Percentiles rank a stretch among this genome's conserved stretches.
Evolutionary conservation across 2,329 filamentous ascomycete species (phyloP).

Genomic region (Kalmusia sp.): DNA sequence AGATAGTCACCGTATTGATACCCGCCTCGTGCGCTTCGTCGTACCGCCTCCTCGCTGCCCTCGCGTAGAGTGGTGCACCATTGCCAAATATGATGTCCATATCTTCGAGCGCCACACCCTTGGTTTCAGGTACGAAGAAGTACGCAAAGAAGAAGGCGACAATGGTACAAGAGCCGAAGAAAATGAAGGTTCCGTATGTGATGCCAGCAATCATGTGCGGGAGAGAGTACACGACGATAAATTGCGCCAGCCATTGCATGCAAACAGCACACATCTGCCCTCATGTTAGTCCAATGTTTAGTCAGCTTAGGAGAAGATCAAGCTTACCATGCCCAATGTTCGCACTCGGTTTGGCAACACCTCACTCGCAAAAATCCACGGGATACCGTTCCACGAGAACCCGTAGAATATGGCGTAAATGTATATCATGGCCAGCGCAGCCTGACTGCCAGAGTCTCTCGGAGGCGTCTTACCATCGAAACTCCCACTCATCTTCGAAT

Average conservation of each 20-base stretch:
- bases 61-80: constrained; percentile 11
- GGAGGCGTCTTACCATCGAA: constrained; percentile 25
- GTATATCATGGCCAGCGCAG: constrained; percentile 70
- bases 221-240: constrained; percentile 72
- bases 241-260: constrained; percentile 62
- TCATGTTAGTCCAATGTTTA: no score
- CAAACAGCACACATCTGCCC: not conserved
- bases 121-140: constrained; percentile 80
- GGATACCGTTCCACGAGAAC: constrained; percentile 71
- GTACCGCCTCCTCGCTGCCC: constrained; percentile 11
- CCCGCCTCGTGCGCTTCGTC: constrained; percentile 14
- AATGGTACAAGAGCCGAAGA: constrained; percentile 46
- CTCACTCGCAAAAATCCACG: constrained; percentile 74
- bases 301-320: no score
- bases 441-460: constrained; percentile 40
- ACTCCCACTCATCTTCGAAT: constrained; percentile 40
- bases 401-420: constrained; percentile 73
- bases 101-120: constrained; percentile 79
- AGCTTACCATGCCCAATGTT: constrained; percentile 51
- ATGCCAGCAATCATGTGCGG: constrained; percentile 75
- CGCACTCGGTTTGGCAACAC: constrained; percentile 74
- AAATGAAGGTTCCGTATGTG: constrained; percentile 70
- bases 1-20: constrained; percentile 10
- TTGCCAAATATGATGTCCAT: constrained; percentile 79
- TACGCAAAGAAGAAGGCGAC: constrained; percentile 51